Base-by-base conservation (phyloP, 352 stramenopile species). In the Globisporangium nodosum region DNA sequence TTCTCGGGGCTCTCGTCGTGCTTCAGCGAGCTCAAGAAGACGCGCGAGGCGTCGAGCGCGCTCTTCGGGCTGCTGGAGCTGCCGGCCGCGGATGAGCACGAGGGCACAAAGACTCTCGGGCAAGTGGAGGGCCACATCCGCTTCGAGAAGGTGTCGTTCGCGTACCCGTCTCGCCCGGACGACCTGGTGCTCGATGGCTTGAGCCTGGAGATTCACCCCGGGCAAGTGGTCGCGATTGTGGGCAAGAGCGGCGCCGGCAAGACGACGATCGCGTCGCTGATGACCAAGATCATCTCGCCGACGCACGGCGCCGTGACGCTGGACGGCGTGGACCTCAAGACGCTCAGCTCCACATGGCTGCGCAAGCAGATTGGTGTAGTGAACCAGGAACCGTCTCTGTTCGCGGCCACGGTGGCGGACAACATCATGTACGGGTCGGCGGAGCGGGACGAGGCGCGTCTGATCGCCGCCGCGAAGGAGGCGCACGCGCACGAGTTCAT, bases 1-100 rank as follows among this genome's bases (percentile, higher is more conserved):
- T 96, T 96, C 68, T 96, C 87, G 16, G 77, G 81, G 0, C 68
- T 97, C 12, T 91, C 87, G 31, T 95, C 85, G 9, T 94, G 83
- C 63, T 70, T 91, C 40, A 75, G 86, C 20, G 83, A 96, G 49
- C 71, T 94, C 45, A 84, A 76, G 56, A 84, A 85, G 47, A 81
- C 79, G 13, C 81, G 82, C 46, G 80, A 88, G 58, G 87, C 83
- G 33, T 93, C 82, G 1, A 69, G 75, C 21, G 79, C 79, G 56
- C 70, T 96, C 1, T 92, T 90, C 52, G 62, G 79, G 12, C 52
- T 96, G 53, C 55, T 96, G 46, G 71, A 62, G 27, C 58, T 85
- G 27, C 77, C 81, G 2, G 42, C 49, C 7, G 45, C 49, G 3
- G 53, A 67, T 15, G 70, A 75, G 13, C 35, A 58, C 2, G 65